Evolutionary conservation across 2,329 filamentous ascomycete species (phyloP).

Genomic region (Colletotrichum falcatum): DNA sequence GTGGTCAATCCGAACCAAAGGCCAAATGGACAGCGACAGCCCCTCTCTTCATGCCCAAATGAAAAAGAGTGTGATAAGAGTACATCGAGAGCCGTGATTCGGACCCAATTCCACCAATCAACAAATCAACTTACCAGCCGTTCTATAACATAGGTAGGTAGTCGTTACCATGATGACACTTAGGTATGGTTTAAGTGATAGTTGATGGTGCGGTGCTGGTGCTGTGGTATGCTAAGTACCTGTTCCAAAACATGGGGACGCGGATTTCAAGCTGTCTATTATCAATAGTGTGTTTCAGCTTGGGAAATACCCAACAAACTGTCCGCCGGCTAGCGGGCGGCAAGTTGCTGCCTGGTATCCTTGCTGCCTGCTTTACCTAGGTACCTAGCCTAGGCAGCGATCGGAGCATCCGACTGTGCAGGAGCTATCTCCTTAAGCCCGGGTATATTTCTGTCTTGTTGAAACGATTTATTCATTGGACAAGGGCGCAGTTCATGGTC

Average conservation of each 20-base stretch:
- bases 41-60: neutral
- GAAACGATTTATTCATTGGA: neutral
- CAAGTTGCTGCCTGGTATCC: constrained; percentile 6
- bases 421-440: neutral
- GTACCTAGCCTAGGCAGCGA: neutral
- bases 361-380: neutral
- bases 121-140: neutral
- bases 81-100: constrained; percentile 9
- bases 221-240: no score
- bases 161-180: neutral
- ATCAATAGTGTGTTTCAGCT: neutral
- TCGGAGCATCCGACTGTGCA: neutral
- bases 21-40: neutral
- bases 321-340: neutral
- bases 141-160: no score
- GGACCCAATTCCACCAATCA: neutral
- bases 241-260: neutral
- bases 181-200: constrained; percentile 4
- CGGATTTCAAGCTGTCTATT: neutral
- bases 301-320: neutral
- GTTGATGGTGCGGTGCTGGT: constrained; percentile 4
- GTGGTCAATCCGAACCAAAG: neutral
- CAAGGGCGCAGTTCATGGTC: neutral
- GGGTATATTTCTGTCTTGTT: neutral
- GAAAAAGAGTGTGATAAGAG: constrained; percentile 4